Evolutionary conservation across 2,329 filamentous ascomycete genomes (phyloP).

Genomic region (Dothiorella sarmentorum): DNA sequence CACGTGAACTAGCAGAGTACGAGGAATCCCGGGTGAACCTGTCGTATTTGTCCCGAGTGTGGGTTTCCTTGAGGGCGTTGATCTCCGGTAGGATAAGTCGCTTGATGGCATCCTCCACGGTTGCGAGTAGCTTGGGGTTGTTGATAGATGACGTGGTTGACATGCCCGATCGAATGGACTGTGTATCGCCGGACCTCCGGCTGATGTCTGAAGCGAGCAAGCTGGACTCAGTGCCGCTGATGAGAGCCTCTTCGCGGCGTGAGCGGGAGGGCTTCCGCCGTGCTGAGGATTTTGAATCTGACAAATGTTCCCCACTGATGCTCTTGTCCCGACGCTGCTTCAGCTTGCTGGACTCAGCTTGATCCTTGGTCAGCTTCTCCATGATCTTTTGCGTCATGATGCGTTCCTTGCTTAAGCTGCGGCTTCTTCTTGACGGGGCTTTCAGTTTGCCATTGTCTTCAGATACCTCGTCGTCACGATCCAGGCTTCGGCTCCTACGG

Average conservation of each 20-base stretch:
- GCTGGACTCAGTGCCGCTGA: slow-evolving; percentile 59
- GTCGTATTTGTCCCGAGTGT: slow-evolving; percentile 67
- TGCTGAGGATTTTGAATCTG: slow-evolving; percentile 27
- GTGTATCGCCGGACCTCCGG: slow-evolving; percentile 53
- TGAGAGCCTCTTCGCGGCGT: slow-evolving; percentile 8
- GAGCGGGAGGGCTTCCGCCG: slow-evolving; percentile 23
- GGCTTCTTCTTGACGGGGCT: slow-evolving; percentile 56
- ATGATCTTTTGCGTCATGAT: slow-evolving; percentile 63
- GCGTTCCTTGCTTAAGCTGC: slow-evolving; percentile 63
- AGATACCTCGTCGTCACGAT: slow-evolving; percentile 38
- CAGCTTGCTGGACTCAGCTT: slow-evolving; percentile 22
- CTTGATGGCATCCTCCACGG: slow-evolving; percentile 89
- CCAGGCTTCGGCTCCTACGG: slow-evolving; percentile 50
- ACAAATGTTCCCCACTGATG: slow-evolving; percentile 31
- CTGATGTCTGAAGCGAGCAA: slow-evolving; percentile 55
- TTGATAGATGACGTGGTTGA: slow-evolving; percentile 69
- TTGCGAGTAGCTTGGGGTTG: slow-evolving; percentile 85
- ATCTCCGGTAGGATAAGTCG: slow-evolving; percentile 87
- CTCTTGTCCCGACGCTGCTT: slow-evolving; percentile 22
- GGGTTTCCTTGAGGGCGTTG: slow-evolving; percentile 83
- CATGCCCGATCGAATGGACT: slow-evolving; percentile 57
- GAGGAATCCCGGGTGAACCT: slow-evolving; percentile 60
- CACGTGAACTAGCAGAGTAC: slow-evolving; percentile 49
- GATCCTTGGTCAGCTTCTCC: slow-evolving; percentile 56
- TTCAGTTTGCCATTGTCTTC: slow-evolving; percentile 46